These are phyloP conservation scores for Didymella pomorum DNA, from an alignment of 2,329 filamentous ascomycete genomes.

Conservation along the genomic window DNA sequence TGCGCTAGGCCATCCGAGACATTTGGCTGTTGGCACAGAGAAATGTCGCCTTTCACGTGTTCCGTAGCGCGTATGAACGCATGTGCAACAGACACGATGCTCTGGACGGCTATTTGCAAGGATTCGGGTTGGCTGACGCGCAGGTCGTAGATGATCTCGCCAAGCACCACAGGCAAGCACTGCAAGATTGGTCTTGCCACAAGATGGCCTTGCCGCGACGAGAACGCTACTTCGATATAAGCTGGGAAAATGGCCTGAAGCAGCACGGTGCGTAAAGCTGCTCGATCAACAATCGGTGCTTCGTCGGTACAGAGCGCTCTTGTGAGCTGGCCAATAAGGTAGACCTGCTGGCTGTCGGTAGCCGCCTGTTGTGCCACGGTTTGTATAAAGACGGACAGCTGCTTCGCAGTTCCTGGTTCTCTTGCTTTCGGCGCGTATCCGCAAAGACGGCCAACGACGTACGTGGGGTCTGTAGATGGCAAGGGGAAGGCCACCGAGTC, in stretches of 20 bases:
- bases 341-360: constrained; percentile 64
- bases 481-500: constrained; percentile 68
- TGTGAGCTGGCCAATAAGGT: constrained; percentile 63
- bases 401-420: constrained; percentile 59
- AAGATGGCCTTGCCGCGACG: constrained; percentile 59
- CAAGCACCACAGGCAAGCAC: constrained; percentile 54
- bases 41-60: constrained; percentile 45
- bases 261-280: constrained; percentile 61
- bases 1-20: constrained; percentile 51
- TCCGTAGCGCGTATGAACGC: constrained; percentile 50
- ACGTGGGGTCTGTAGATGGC: constrained; percentile 66
- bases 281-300: constrained; percentile 48
- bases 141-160: constrained; percentile 57
- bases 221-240: constrained; percentile 61
- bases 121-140: constrained; percentile 53
- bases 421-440: constrained; percentile 64
- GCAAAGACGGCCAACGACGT: constrained; percentile 68
- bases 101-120: constrained; percentile 47
- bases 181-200: constrained; percentile 62
- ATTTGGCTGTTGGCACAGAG: constrained; percentile 50
- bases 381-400: constrained; percentile 66
- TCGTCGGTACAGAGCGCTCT: constrained; percentile 60
- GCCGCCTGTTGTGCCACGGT: constrained; percentile 66
- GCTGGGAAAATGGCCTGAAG: constrained; percentile 64
- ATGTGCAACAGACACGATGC: constrained; percentile 51